Base-by-base conservation (phyloP, 129 eudicot species). In the Flaveria bidentis region DNA sequence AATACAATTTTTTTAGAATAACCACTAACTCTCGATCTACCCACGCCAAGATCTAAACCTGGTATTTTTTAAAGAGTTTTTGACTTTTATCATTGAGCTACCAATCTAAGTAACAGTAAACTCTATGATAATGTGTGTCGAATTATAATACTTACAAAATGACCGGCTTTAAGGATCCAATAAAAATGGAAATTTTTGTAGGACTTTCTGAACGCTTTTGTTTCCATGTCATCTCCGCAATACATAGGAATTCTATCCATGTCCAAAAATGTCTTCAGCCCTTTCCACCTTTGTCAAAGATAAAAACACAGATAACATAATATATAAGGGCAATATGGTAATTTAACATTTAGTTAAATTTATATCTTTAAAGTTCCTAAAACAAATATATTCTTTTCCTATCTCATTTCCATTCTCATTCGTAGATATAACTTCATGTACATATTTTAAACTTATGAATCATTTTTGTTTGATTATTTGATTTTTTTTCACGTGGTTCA, bases 151-250 rank as follows among this genome's bases (percentile, higher is more conserved):
- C 91, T 87, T 84, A 87, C 91, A 79, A 87, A 87, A 68, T 87
- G 91, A 3, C 91, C 91, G 15, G 91, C 88, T 52, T 78, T 80
- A 44, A 87, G 91, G 55, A 87, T 84, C 88, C 87, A 82, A 79
- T 82, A 87, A 56, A 87, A 87, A 16, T 67, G 81, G 3, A 87
- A 49, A 62, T 87, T 87, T 52, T 72, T 75, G 79, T 82, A 87
- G 20, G 91, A 87, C 52, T 75, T 82, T 18, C 12, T 13, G 66
- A 87, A 87, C 22, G 86, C 91, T 74, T 71, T 84, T 17, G 91
- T 87, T 30, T 46, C 76, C 46, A 6, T 39, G 11, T 73, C 81
- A 23, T 47, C 74, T 45, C 75, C 85, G 74, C 88, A 87, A 23
- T 75, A 87, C 74, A 84, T 47, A 25, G 88, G 82, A 46, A 71